Conservation (phyloP, 352 stramenopile species). For the Pythium scleroteichum region DNA sequence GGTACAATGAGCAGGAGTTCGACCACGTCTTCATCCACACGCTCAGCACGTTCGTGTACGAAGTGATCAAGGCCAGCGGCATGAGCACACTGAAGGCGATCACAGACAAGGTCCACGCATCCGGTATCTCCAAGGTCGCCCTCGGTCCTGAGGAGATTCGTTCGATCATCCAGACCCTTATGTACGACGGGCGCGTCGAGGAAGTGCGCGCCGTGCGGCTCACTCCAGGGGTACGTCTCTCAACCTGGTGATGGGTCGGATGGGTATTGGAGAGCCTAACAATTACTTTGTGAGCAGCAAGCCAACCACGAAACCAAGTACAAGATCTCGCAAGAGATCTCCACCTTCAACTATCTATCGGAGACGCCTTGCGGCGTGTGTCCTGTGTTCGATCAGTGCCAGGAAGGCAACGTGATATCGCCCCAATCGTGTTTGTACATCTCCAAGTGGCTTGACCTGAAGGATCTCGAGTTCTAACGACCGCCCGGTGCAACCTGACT, state of each 20-base stretch:
- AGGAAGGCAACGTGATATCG: conserved; percentile 90
- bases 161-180: conserved; percentile 92
- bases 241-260: not conserved
- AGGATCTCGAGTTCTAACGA: conserved; percentile 80
- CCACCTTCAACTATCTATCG: conserved; percentile 87
- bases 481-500: not conserved
- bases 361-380: conserved; percentile 89
- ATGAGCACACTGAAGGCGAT: conserved; percentile 88
- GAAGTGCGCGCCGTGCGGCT: conserved; percentile 86
- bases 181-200: conserved; percentile 91
- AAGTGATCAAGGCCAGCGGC: conserved; percentile 86
- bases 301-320: conserved; percentile 82
- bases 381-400: conserved; percentile 90
- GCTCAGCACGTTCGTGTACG: conserved; percentile 94
- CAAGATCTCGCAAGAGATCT: conserved; percentile 87
- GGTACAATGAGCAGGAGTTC: conserved; percentile 99
- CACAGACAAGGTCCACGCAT: conserved; percentile 89
- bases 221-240: conserved; percentile 62
- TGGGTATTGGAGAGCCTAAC: not conserved
- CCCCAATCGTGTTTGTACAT: conserved; percentile 91
- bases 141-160: conserved; percentile 89
- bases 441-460: conserved; percentile 89
- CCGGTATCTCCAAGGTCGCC: conserved; percentile 90
- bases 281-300: conserved; percentile 24
- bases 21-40: conserved; percentile 99